Base-by-base conservation (phyloP, 2,329 filamentous ascomycete species). In the Cadophora sp. region DNA sequence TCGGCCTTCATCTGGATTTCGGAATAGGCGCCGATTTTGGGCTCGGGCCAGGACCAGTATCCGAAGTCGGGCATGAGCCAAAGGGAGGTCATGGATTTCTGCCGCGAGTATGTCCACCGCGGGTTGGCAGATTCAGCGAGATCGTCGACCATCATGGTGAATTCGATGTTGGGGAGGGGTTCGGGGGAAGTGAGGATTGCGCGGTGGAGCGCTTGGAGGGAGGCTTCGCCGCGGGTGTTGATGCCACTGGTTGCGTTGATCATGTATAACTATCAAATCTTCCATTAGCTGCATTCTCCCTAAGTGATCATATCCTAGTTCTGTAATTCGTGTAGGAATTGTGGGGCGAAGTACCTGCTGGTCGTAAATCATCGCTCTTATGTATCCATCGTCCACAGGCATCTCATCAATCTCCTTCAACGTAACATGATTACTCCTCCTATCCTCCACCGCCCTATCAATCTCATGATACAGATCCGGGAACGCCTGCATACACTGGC, bases 21-120 rank as follows among this genome's bases (percentile, higher is more conserved):
- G 9, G 66, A 51, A 58, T 72, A 79, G 70, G 68, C 82, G 76
- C 75, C 80, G 75, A 73, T 81, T 76, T 76, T 73, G 69, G 72
- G 78, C 72, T 76, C 74, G 62, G 76, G 75, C 76, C 76, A 77
- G 56, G 70, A 76, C 77, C 74, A 78, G 75, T 73, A 80, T 58
- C 73, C 77, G 76, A 76, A 82, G 73, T 76, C 80, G 72, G 75
- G 73, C 75, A 79, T 78, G 14, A 78, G 68, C 74, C 76, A 79
- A 9, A 73, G 71, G 8, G 73, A 58, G 0, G 68, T 66, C 29
- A 73, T 9, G 73, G 69, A 71, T 74, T 77, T 65, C 76, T 74
- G 16, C 58, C 40, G 19, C 46, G 63, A 31, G 48, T 43, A 64
- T 26, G 62, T 56, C 62, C 62, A 64, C 8, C 62, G 62, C 5